phyloP scores from a whole-genome alignment of 352 stramenopile species.

The Thraustochytrium sp. region DNA sequence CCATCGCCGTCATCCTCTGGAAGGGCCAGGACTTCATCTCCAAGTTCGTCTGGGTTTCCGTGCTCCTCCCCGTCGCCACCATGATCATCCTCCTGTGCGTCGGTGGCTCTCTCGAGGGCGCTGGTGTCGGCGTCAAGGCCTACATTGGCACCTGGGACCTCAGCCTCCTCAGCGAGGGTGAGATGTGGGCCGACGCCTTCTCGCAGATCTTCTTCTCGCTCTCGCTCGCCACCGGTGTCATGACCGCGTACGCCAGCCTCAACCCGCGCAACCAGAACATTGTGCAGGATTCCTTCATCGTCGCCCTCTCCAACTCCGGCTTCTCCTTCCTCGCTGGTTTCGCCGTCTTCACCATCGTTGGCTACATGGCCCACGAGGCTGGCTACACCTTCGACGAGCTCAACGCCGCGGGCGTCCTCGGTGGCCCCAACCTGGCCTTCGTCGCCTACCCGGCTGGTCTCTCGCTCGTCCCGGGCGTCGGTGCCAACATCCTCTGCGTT shows the following conservation, averaged over 20 bases:
- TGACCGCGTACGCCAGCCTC: slow-evolving; percentile 51
- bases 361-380: slow-evolving; percentile 25
- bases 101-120: slow-evolving; percentile 32
- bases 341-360: slow-evolving; percentile 58
- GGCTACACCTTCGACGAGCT: background rate
- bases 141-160: slow-evolving; percentile 55
- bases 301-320: slow-evolving; percentile 55
- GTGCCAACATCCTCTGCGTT: slow-evolving; percentile 53
- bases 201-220: slow-evolving; percentile 60
- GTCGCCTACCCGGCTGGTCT: slow-evolving; percentile 57
- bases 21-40: slow-evolving; percentile 24
- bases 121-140: slow-evolving; percentile 45
- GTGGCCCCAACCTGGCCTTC: slow-evolving; percentile 54
- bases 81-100: slow-evolving; percentile 45
- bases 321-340: slow-evolving; percentile 60
- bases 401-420: slow-evolving; percentile 30
- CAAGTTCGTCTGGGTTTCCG: slow-evolving; percentile 45
- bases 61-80: slow-evolving; percentile 45
- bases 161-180: slow-evolving; percentile 14
- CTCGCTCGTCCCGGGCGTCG: slow-evolving; percentile 47
- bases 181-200: slow-evolving; percentile 48
- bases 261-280: slow-evolving; percentile 36
- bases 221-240: slow-evolving; percentile 27
- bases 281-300: slow-evolving; percentile 52
- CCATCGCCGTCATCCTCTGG: slow-evolving; percentile 7